Conservation (phyloP, 1,284 basidiomycete species). For the Chiua sp. region DNA sequence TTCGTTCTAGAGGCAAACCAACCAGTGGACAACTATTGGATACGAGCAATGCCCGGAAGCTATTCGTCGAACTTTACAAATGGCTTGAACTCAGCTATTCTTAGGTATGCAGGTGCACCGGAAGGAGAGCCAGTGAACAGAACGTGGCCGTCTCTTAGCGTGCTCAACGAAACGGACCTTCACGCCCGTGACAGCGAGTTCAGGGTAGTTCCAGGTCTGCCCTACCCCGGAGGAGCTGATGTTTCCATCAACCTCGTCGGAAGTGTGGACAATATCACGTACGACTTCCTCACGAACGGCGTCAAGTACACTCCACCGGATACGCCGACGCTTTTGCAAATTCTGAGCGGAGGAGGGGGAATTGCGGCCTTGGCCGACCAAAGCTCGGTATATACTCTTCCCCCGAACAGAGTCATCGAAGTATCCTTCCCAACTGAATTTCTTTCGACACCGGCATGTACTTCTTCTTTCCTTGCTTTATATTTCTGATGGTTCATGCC, state of each 20-base stretch:
- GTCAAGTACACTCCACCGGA: slow-evolving; percentile 34
- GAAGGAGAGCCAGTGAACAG: slow-evolving; percentile 42
- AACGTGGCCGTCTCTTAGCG: slow-evolving; percentile 20
- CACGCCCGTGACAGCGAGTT: slow-evolving; percentile 14
- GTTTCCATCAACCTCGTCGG: slow-evolving; percentile 32
- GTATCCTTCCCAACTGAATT: slow-evolving; percentile 35
- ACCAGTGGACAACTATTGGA: slow-evolving; percentile 43
- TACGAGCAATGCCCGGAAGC: slow-evolving; percentile 36
- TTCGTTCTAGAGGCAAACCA: slow-evolving; percentile 43
- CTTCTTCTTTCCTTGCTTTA: background rate
- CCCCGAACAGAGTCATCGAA: slow-evolving; percentile 44
- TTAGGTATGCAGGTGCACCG: slow-evolving; percentile 55
- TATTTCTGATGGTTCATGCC: slow-evolving; percentile 4
- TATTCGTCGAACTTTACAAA: slow-evolving; percentile 25
- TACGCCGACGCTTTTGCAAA: slow-evolving; percentile 45
- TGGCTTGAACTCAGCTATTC: slow-evolving; percentile 48
- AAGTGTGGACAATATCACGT: slow-evolving; percentile 3
- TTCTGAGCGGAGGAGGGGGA: slow-evolving; percentile 47
- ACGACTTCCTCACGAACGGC: slow-evolving; percentile 35
- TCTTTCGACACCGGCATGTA: slow-evolving; percentile 24
- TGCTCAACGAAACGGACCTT: slow-evolving; percentile 21
- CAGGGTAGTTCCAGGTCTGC: slow-evolving; percentile 25
- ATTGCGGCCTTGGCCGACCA: slow-evolving; percentile 42
- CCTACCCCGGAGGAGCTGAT: slow-evolving; percentile 30
- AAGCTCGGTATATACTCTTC: slow-evolving; percentile 43